A percentile compares a stretch with the other conserved stretches of the same genome.
These are phyloP conservation scores for Blastocystis sp. DNA, from an alignment of 352 stramenopile species.

Conservation along the genomic window DNA sequence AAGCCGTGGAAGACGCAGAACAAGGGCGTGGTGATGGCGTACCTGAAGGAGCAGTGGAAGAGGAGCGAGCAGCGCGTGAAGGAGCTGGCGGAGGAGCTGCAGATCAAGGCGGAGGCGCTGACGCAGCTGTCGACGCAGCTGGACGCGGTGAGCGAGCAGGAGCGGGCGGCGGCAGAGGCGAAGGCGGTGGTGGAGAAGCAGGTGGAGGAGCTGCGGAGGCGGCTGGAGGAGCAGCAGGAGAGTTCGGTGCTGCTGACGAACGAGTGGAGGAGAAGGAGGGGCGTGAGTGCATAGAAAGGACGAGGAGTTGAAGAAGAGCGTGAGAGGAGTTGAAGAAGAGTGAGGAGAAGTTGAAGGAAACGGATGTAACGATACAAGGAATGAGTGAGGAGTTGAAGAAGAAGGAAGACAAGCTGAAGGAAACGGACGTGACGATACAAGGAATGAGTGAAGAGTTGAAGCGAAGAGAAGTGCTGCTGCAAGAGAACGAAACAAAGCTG, in stretches of 20 bases:
- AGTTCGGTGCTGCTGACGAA: background rate
- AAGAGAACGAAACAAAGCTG: background rate
- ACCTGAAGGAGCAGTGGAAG: conserved; percentile 1
- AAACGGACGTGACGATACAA: background rate
- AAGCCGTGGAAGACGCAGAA: conserved; percentile 5
- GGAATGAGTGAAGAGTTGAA: conserved; percentile 22
- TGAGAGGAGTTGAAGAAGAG: no score
- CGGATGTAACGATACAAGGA: no score
- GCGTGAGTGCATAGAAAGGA: background rate
- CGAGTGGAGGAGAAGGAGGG: background rate
- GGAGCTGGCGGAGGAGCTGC: conserved; percentile 34
- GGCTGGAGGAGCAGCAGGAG: background rate
- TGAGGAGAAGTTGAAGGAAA: background rate
- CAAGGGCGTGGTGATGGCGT: conserved; percentile 1
- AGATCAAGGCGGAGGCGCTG: conserved; percentile 14
- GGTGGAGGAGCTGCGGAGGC: background rate
- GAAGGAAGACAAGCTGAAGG: background rate
- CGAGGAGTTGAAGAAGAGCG: background rate
- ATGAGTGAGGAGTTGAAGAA: background rate
- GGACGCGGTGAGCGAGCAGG: conserved; percentile 10
- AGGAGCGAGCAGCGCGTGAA: background rate
- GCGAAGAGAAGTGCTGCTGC: background rate
- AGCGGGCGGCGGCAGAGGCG: background rate
- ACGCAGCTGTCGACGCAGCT: background rate
- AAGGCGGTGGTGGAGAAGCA: background rate